Conservation (phyloP, 1,139 yeast species). For the Hyphopichia burtonii region DNA sequence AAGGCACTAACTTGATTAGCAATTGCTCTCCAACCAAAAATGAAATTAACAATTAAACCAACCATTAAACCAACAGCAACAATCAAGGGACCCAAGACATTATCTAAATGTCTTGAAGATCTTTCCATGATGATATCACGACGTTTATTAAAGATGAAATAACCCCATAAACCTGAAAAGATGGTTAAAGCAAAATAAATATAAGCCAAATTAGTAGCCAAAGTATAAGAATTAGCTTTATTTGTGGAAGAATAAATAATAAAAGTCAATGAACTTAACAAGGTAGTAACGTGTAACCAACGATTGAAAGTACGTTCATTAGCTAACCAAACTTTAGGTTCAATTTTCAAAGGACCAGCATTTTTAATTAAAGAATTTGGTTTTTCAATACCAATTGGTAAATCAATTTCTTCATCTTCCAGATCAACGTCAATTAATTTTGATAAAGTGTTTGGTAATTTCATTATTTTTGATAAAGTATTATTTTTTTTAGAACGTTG, state of each 20-base stretch:
- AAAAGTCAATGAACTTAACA: conserved; percentile 84
- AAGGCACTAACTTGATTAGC: conserved; percentile 11
- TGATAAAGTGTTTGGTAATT: conserved; percentile 31
- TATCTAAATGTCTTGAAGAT: conserved; percentile 85
- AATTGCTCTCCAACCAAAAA: conserved; percentile 55
- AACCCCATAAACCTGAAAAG: conserved; percentile 89
- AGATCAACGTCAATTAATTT: conserved; percentile 66
- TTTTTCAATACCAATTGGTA: conserved; percentile 86
- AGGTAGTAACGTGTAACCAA: conserved; percentile 91
- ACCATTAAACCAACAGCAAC: conserved; percentile 55
- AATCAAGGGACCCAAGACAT: conserved; percentile 82
- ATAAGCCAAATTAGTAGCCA: conserved; percentile 71
- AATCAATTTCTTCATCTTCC: conserved; percentile 77
- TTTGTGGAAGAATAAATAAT: conserved; percentile 77
- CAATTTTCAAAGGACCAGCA: conserved; percentile 89
- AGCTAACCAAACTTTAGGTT: conserved; percentile 97
- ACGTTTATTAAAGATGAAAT: conserved; percentile 69
- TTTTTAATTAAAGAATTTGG: conserved; percentile 80
- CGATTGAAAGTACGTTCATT: conserved; percentile 95
- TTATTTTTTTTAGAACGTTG: neutral
- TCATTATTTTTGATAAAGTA: conserved; percentile 21
- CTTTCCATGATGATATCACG: conserved; percentile 73
- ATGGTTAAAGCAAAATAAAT: conserved; percentile 76
- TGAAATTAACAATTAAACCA: conserved; percentile 71
- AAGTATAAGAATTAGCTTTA: conserved; percentile 52